Conservation (phyloP, 768 basidiomycete species). For the Rhizopogon roseolus region DNA sequence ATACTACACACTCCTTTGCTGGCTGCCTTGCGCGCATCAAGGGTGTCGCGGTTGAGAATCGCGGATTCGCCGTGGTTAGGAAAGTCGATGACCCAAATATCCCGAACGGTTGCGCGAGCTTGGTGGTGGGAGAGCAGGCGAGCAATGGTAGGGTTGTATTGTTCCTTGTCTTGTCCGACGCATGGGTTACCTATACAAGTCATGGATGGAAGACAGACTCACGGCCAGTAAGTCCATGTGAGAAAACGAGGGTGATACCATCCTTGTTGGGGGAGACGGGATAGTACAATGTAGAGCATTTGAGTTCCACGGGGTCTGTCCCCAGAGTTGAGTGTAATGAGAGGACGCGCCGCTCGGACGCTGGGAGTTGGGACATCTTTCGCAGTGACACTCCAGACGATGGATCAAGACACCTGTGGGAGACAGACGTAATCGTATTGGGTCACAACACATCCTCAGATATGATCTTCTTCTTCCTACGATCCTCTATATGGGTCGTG, state of each 20-base stretch:
- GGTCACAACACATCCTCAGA: no score
- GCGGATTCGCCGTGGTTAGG: constrained; percentile 34
- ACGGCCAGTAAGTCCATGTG: constrained; percentile 24
- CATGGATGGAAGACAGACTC: constrained; percentile 1
- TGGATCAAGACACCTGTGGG: no score
- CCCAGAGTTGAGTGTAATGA: constrained; percentile 11
- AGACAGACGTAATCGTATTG: no score
- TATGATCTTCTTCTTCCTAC: no score
- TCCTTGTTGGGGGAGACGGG: constrained; percentile 12
- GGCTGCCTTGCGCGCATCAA: constrained; percentile 18
- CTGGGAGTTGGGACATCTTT: neutral
- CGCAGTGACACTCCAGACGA: neutral
- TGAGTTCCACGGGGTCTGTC: constrained; percentile 8
- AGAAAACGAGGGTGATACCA: constrained; percentile 22
- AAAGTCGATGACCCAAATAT: constrained; percentile 31
- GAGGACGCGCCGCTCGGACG: constrained; percentile 16
- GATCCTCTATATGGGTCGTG: no score
- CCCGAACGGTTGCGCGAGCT: constrained; percentile 13
- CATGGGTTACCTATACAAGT: neutral
- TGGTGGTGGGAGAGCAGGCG: constrained; percentile 12
- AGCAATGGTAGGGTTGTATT: constrained; percentile 18
- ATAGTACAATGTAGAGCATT: constrained; percentile 21
- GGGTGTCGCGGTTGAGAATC: constrained; percentile 21
- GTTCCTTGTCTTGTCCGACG: constrained; percentile 20
- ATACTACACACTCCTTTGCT: constrained; percentile 16